phyloP scores from a whole-genome alignment of 1,284 basidiomycete species.

The Cerrena zonata region DNA sequence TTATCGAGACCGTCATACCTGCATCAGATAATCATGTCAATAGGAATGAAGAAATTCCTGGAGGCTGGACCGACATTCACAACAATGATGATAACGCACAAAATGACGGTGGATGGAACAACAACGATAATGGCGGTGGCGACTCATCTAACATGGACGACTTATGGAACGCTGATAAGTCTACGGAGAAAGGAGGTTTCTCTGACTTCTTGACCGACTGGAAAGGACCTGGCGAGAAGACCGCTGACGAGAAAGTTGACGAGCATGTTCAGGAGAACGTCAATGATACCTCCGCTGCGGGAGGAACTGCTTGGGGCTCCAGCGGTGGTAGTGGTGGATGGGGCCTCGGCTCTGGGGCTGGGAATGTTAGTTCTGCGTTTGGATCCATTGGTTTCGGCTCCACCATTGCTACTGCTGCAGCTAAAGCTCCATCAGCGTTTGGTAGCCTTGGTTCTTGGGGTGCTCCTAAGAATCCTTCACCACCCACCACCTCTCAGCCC shows the following conservation, averaged over 20 bases:
- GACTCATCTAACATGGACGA: conserved; percentile 10
- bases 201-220: conserved; percentile 21
- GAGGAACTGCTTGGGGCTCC: conserved; percentile 5
- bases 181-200: conserved; percentile 10
- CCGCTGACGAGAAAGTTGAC: background rate
- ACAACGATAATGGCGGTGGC: conserved; percentile 5
- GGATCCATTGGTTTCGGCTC: background rate
- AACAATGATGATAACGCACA: background rate
- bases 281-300: conserved; percentile 7
- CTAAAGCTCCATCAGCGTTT: background rate
- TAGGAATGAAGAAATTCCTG: background rate
- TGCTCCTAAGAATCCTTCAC: background rate
- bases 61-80: background rate
- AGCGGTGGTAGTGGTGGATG: conserved; percentile 7
- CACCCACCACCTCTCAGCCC: background rate
- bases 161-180: conserved; percentile 13
- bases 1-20: background rate
- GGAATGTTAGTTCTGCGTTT: background rate
- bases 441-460: conserved; percentile 1
- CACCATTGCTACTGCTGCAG: background rate
- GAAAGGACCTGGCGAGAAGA: background rate
- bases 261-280: conserved; percentile 5
- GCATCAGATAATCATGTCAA: background rate
- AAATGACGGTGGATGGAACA: background rate
- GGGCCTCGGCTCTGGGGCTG: background rate